A percentile compares a stretch with the other conserved stretches of the same genome.
Evolutionary conservation across 2,329 filamentous ascomycete species (phyloP).

Genomic region (Alternaria brassicicola): DNA sequence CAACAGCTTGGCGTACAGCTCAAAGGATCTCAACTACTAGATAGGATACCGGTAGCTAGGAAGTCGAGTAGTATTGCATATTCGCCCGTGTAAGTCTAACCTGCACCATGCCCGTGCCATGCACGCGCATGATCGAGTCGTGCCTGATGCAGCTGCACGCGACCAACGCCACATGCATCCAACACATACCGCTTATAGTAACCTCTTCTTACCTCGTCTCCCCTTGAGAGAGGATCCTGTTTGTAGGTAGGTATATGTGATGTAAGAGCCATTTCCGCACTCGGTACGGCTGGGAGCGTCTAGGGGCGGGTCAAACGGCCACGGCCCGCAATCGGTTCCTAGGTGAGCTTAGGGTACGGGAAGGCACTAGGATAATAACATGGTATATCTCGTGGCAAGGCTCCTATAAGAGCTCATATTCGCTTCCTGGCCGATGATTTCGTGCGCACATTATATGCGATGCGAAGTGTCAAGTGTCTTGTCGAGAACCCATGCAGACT

Average conservation of each 20-base stretch:
- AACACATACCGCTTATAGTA: background rate
- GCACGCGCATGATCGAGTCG: slow-evolving; percentile 8
- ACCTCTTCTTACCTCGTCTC: background rate
- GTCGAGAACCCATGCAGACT: background rate
- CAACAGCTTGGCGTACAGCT: background rate
- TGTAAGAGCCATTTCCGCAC: slow-evolving; percentile 10
- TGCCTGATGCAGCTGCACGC: slow-evolving; percentile 3
- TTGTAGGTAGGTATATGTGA: background rate
- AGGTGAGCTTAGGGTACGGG: background rate
- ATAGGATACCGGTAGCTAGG: background rate
- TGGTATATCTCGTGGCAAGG: background rate
- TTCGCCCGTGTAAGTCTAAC: slow-evolving; percentile 5
- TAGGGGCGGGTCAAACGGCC: slow-evolving; percentile 21
- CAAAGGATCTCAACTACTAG: background rate
- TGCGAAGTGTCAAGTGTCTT: background rate
- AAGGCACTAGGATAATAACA: background rate
- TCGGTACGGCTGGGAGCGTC: slow-evolving; percentile 19
- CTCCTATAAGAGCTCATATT: background rate
- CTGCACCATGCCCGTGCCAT: slow-evolving; percentile 3
- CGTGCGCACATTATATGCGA: slow-evolving; percentile 4
- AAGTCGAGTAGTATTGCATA: background rate
- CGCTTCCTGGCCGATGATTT: slow-evolving; percentile 11
- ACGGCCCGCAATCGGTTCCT: slow-evolving; percentile 26
- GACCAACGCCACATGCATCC: background rate
- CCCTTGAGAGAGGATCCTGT: background rate